Evolutionary conservation across 2,329 filamentous ascomycete species (phyloP).

Genomic region (Alternaria arborescens): DNA sequence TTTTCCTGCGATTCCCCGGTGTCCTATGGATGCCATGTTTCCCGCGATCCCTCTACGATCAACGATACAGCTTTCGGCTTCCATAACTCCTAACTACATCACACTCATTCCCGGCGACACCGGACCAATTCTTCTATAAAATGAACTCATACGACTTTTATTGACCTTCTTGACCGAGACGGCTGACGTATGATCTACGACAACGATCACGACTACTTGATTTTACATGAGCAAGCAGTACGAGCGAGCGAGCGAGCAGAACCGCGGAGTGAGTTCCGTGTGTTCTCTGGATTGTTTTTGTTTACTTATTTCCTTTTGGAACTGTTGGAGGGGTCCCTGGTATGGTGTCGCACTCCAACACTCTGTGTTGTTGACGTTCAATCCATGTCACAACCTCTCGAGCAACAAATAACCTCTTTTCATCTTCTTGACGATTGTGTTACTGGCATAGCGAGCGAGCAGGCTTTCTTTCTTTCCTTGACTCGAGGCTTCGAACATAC

Average conservation of each 20-base stretch:
- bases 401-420: constrained; percentile 15
- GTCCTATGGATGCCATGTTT: constrained; percentile 44
- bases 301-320: constrained; percentile 10
- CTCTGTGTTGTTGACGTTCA: constrained; percentile 14
- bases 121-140: constrained; percentile 22
- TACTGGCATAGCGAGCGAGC: constrained; percentile 50
- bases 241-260: constrained; percentile 18
- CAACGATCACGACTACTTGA: constrained; percentile 23
- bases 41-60: constrained; percentile 32
- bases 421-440: constrained; percentile 46
- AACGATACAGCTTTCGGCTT: constrained; percentile 23
- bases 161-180: constrained; percentile 30
- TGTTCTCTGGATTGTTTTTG: constrained; percentile 21
- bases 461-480: constrained; percentile 18
- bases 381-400: background rate
- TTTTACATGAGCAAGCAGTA: constrained; percentile 8
- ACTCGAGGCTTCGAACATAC: constrained; percentile 14
- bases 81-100: constrained; percentile 39
- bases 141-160: constrained; percentile 32
- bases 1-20: constrained; percentile 50
- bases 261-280: constrained; percentile 13
- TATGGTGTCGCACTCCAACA: constrained; percentile 18
- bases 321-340: constrained; percentile 16
- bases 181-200: constrained; percentile 43
- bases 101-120: constrained; percentile 38